Conservation (phyloP, 108 stramenopile species). For the Stephanodiscus minutulus region DNA sequence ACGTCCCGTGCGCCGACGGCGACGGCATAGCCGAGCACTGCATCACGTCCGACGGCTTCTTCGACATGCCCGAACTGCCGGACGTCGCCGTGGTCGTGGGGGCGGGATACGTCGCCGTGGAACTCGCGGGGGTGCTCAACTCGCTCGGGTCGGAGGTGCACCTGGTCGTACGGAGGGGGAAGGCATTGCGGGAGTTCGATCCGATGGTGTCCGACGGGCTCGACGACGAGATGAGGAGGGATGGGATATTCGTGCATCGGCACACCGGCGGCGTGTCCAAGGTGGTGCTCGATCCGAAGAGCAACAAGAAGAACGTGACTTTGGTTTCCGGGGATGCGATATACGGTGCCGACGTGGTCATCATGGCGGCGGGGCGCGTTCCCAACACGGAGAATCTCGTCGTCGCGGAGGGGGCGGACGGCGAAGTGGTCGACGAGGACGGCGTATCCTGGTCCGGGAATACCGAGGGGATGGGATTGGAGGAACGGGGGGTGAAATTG, state of each 20-base stretch:
- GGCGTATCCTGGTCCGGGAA: slow-evolving; percentile 52
- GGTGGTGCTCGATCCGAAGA: slow-evolving; percentile 45
- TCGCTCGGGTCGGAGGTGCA: slow-evolving; percentile 77
- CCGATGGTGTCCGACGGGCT: slow-evolving; percentile 69
- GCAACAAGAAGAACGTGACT: slow-evolving; percentile 61
- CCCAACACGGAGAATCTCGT: slow-evolving; percentile 50
- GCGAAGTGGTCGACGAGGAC: neutral
- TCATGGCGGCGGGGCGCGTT: slow-evolving; percentile 82
- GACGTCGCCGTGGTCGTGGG: slow-evolving; percentile 90
- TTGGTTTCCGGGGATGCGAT: slow-evolving; percentile 61
- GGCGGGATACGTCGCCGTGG: slow-evolving; percentile 97
- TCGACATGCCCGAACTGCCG: slow-evolving; percentile 88
- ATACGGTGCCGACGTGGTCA: slow-evolving; percentile 72
- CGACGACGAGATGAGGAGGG: slow-evolving; percentile 69
- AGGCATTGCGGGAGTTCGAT: slow-evolving; percentile 86
- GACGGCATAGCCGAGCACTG: slow-evolving; percentile 75
- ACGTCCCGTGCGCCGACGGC: slow-evolving; percentile 58
- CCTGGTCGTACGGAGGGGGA: slow-evolving; percentile 61
- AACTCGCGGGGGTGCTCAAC: slow-evolving; percentile 90
- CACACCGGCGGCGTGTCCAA: slow-evolving; percentile 71
- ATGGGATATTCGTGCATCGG: slow-evolving; percentile 74
- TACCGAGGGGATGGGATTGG: slow-evolving; percentile 66
- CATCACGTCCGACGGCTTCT: slow-evolving; percentile 92
- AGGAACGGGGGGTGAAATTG: slow-evolving; percentile 62
- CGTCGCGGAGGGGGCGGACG: slow-evolving; percentile 6